These are phyloP conservation scores for Tuber magnatum DNA, from an alignment of 495 filamentous ascomycete species.

Conservation along the genomic window DNA sequence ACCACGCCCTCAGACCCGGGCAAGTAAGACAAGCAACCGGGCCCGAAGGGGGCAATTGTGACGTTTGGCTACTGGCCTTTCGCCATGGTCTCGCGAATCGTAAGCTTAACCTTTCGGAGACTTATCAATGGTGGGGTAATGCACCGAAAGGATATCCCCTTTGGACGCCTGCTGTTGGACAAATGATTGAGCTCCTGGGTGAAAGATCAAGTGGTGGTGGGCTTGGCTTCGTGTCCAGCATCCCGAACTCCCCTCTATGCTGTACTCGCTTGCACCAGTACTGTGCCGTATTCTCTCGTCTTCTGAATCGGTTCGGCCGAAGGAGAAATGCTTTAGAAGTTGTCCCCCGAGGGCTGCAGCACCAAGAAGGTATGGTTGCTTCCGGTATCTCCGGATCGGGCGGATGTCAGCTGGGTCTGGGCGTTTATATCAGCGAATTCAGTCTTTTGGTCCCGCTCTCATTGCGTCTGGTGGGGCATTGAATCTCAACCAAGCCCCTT, in stretches of 20 bases:
- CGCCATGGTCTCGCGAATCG: not conserved
- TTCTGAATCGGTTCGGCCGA: not conserved
- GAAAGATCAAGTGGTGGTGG: not conserved
- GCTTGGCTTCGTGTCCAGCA: not conserved
- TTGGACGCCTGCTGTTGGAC: not conserved
- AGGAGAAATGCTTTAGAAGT: not conserved
- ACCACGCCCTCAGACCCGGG: not conserved
- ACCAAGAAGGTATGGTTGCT: not conserved
- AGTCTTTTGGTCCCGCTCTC: not conserved
- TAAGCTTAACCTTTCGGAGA: not conserved
- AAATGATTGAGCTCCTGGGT: not conserved
- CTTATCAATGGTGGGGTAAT: not conserved
- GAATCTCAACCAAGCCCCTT: not conserved
- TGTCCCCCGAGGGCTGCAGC: not conserved
- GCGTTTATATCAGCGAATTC: not conserved
- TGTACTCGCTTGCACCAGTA: not conserved
- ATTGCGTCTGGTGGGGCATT: not conserved
- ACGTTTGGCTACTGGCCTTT: not conserved
- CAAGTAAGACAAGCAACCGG: not conserved
- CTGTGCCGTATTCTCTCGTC: not conserved
- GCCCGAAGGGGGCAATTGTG: not conserved
- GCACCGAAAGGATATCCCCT: not conserved
- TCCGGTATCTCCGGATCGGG: no score
- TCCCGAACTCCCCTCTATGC: not conserved
- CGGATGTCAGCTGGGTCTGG: not conserved